Conservation (phyloP, 1,284 basidiomycete genomes). For the Testicularia cyperi region DNA sequence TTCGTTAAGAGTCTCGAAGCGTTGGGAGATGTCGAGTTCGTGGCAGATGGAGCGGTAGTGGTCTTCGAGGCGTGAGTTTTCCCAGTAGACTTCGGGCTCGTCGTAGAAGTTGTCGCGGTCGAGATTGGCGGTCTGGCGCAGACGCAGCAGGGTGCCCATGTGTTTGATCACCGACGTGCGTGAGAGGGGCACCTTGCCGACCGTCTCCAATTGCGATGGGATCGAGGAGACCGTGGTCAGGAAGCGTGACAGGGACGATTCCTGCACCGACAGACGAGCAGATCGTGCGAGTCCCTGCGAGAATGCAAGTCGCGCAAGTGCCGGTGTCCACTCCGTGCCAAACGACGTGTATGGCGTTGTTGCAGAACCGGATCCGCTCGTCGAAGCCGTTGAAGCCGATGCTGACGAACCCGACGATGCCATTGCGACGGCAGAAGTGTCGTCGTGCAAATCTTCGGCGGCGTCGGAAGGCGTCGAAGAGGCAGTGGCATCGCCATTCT, state of each 20-base stretch:
- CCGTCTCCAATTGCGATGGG: constrained; percentile 40
- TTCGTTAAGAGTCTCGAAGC: constrained; percentile 55
- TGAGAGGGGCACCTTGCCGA: constrained; percentile 50
- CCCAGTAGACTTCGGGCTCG: constrained; percentile 59
- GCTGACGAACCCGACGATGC: background rate
- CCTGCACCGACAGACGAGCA: constrained; percentile 53
- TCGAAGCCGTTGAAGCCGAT: background rate
- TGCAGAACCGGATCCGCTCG: background rate
- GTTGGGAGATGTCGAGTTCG: constrained; percentile 49
- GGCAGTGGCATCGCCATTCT: too few species aligned
- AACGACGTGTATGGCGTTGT: constrained; percentile 11
- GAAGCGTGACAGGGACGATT: constrained; percentile 44
- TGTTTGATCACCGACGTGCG: constrained; percentile 54
- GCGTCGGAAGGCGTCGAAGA: background rate
- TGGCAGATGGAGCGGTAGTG: constrained; percentile 54
- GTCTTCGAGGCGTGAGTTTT: constrained; percentile 51
- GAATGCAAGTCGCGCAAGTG: constrained; percentile 52
- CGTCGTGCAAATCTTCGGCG: background rate
- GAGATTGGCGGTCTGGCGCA: constrained; percentile 52
- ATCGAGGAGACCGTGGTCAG: constrained; percentile 41
- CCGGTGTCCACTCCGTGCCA: constrained; percentile 44
- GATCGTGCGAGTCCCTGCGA: constrained; percentile 56
- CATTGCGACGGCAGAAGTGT: background rate
- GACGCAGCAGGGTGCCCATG: constrained; percentile 52
- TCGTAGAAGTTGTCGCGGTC: constrained; percentile 57